Evolutionary conservation across 176 grass and related monocot species (phyloP).

Genomic region (Carex parvula): DNA sequence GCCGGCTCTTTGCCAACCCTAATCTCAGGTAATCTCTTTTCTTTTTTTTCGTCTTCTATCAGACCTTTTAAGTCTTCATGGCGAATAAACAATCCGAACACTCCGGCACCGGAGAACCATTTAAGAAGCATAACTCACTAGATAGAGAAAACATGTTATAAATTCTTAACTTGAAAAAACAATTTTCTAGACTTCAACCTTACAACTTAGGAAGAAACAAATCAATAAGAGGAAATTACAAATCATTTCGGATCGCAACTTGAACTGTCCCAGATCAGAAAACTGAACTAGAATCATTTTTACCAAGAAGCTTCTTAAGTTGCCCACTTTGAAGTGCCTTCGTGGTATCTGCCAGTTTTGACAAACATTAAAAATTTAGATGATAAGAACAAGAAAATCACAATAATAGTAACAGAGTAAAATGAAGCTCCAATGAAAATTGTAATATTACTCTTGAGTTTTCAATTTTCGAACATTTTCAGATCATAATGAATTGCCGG

Average conservation of each 20-base stretch:
- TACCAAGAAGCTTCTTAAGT: slow-evolving; percentile 66
- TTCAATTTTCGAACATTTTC: background rate
- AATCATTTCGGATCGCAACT: background rate
- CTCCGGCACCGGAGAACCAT: background rate
- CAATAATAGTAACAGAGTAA: background rate
- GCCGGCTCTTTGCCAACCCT: too few relatives aligned
- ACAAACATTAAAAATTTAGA: background rate
- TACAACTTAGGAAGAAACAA: background rate
- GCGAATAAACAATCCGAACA: background rate
- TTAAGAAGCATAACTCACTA: too few relatives aligned
- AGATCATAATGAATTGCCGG: background rate
- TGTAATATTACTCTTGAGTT: background rate
- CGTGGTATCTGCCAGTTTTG: slow-evolving; percentile 47
- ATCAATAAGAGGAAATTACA: background rate
- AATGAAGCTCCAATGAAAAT: background rate
- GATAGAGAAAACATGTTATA: background rate
- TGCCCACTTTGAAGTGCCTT: slow-evolving; percentile 49
- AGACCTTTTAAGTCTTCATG: background rate
- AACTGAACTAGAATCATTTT: slow-evolving; percentile 24
- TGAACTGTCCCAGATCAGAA: background rate
- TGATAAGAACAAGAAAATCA: slow-evolving; percentile 1
- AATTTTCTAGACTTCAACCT: background rate
- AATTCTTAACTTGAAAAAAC: background rate
- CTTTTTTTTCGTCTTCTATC: background rate
- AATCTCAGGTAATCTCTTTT: background rate